Base-by-base conservation (phyloP, 306 rosid species). In the Carpinus viminea region DNA sequence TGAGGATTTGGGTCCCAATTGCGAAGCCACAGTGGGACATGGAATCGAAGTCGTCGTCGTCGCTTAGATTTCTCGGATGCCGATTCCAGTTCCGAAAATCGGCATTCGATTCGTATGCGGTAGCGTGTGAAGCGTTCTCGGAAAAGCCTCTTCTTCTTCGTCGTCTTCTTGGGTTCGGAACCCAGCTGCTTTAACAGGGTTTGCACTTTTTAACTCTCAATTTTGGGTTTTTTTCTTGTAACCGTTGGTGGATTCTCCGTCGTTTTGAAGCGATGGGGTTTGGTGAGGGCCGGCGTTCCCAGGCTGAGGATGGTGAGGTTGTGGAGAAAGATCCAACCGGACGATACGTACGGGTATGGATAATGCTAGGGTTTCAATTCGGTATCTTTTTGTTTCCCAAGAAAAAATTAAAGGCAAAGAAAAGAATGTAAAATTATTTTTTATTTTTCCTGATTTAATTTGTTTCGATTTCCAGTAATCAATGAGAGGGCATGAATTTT, bases 311-410 rank as follows among this genome's bases (percentile, higher is more conserved):
- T 51, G 74, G 54, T 64, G 90, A 78, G 48, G 72, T 84, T 83
- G 85, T 84, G 45, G 96, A 94, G 85, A 85, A 79, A 51, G 98
- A 94, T 90, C 97, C 96, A 1, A 79, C 88, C 16, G 93, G 92
- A 41, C 89, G 96, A 28, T 92, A 90, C 70, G 45, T 87, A 4
- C 90, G 96, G 89, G 98, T 93, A 38, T 72, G 24, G 26, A 68
- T 24, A 59, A 59, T 59, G 24, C 31, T 59, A 59, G 36, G 47
- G 10, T 41, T 4, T 68, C 0, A 9, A 10, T 68, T 45, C 24
- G 4, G 0, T n/a, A 18, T 4, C 13, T 66, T 15, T 66, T 66
- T 41, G 50, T 38, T 64, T 64, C 45, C 45, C 45, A 5, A 41
- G 8, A 41, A 38, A 38, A 41, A 41, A 41, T 41, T 41, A 41